phyloP scores from a whole-genome alignment of 495 filamentous ascomycete genomes.

The Cudoniella acicularis region DNA sequence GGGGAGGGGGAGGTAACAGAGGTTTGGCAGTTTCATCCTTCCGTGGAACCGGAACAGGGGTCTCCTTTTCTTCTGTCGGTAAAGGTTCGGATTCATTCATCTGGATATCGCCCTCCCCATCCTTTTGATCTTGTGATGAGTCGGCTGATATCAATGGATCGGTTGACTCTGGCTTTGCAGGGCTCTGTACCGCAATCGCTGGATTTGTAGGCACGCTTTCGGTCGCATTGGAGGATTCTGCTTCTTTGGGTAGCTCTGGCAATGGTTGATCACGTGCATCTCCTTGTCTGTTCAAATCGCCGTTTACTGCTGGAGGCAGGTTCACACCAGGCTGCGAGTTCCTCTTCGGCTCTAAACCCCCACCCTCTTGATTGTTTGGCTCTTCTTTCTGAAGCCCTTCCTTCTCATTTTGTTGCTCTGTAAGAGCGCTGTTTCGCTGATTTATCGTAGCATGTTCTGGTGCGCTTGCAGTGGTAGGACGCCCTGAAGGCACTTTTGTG shows the following conservation, averaged over 20 bases:
- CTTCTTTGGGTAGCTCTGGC: constrained; percentile 20
- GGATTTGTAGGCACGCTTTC: constrained; percentile 12
- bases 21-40: constrained; percentile 42
- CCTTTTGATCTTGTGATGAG: constrained; percentile 20
- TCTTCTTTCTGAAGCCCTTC: constrained; percentile 17
- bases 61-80: constrained; percentile 22
- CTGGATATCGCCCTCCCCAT: constrained; percentile 57
- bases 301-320: background rate
- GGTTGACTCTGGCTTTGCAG: constrained; percentile 13
- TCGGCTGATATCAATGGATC: background rate
- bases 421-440: background rate
- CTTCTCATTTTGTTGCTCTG: constrained; percentile 16
- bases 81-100: constrained; percentile 39
- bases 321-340: background rate
- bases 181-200: constrained; percentile 27
- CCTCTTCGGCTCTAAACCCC: background rate
- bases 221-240: constrained; percentile 6
- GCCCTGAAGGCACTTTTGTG: constrained; percentile 44
- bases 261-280: constrained; percentile 23
- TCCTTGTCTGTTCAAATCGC: background rate
- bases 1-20: constrained; percentile 57
- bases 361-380: background rate
- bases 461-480: constrained; percentile 51
- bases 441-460: constrained; percentile 7
- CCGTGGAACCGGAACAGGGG: constrained; percentile 29